Evolutionary conservation across 768 basidiomycete species (phyloP), one percentile per base, ranked within the genome.

Genomic region (Boletus subparvulus): DNA sequence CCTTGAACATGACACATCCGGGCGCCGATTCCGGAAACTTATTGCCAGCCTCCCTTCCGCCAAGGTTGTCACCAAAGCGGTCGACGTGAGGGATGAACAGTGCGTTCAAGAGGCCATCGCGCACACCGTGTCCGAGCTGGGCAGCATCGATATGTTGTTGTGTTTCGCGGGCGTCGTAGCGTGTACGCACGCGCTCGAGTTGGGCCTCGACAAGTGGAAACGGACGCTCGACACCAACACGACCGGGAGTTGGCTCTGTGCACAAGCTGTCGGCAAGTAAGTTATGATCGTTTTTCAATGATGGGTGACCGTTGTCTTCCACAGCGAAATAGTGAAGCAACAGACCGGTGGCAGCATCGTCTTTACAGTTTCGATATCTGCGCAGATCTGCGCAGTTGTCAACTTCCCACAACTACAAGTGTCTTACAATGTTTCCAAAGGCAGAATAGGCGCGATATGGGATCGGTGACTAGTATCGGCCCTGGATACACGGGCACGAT

Each of bases 161-260:
- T 81, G 78, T 54, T 80, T 74, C 52, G 78, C 77, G 0, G 77
- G 78, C 9, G 73, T 77, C 5, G 77, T 77, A 16, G 66, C 67
- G 7, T 69, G 68, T 26, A 61, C 60, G 5, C 71, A 75, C 43
- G 72, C 75, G 3, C 60, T 66, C 32, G 71, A 77, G 17, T 50
- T 75, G 46, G 44, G 42, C 17, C 41, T 69, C 1, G 69, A 69
- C 21, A 69, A 74, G 36, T 80, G 75, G 76, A 68, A 63, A 54
- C 64, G 68, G 28, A 70, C 76, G 7, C 50, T 78, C 26, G 77
- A 79, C 44, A 64, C 77, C 41, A 80, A 78, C 51, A 72, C 73
- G 17, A 80, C 75, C 6, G 80, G 78, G 19, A 76, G 76, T 45
- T 79, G 75, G 76, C 55, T 78, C 47, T 79, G 77, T 52, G 77